These are phyloP conservation scores for Teunomyces aglyptinius DNA, from an alignment of 805 yeast genomes.

Conservation along the genomic window DNA sequence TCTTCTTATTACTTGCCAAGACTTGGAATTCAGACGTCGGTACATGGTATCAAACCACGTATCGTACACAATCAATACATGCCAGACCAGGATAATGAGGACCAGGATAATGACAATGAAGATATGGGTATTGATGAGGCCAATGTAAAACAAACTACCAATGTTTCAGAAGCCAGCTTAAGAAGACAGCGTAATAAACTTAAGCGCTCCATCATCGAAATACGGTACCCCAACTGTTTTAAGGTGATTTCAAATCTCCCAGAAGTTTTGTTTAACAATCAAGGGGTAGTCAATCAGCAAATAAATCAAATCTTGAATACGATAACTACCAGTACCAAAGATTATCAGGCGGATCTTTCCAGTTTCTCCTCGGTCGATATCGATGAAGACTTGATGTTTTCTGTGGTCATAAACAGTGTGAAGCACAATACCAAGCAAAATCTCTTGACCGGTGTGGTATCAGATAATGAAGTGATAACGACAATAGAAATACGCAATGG, in stretches of 20 bases:
- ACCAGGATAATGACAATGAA: constrained; percentile 48
- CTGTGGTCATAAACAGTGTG: constrained; percentile 35
- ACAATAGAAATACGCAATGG: constrained; percentile 43
- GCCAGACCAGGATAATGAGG: constrained; percentile 18
- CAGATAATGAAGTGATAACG: constrained; percentile 15
- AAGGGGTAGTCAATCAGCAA: constrained; percentile 28
- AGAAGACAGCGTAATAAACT: constrained; percentile 32
- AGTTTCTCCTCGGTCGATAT: constrained; percentile 26
- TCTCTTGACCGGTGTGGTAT: constrained; percentile 2
- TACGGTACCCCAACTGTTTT: constrained; percentile 36
- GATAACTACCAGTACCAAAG: constrained; percentile 21
- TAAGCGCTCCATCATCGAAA: constrained; percentile 29
- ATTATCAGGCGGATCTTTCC: constrained; percentile 24
- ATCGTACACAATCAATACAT: constrained; percentile 8
- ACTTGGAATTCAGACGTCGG: constrained; percentile 61
- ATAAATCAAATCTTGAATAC: constrained; percentile 26
- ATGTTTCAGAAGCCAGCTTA: constrained; percentile 28
- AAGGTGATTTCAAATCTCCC: constrained; percentile 35
- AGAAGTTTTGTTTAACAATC: constrained; percentile 34
- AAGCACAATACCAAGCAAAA: constrained; percentile 16
- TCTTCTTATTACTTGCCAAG: constrained; percentile 55
- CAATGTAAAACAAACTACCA: constrained; percentile 8
- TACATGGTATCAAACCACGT: constrained; percentile 49
- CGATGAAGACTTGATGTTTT: constrained; percentile 39
- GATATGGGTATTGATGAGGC: constrained; percentile 40